Conservation (phyloP, 1,284 basidiomycete genomes). For the Melampsora occidentalis region DNA sequence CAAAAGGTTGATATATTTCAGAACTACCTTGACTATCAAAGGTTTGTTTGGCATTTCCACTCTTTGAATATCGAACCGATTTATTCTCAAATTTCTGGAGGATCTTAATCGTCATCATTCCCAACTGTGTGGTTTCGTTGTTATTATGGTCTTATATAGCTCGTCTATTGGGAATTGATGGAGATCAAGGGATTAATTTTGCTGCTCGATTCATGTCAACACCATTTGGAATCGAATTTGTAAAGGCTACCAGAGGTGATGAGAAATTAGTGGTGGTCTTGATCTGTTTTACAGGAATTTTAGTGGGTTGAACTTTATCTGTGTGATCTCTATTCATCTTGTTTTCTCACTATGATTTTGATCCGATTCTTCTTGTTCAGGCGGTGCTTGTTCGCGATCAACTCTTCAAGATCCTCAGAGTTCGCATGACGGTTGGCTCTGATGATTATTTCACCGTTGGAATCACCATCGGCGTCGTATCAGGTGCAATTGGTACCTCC, state of each 20-base stretch:
- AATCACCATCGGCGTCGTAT: constrained; percentile 26
- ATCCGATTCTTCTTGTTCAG: not conserved
- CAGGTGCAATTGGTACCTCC: constrained; percentile 38
- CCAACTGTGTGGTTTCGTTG: constrained; percentile 25
- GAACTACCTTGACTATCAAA: not conserved
- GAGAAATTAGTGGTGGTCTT: constrained; percentile 30
- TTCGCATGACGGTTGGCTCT: constrained; percentile 16
- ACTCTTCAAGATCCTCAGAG: constrained; percentile 33
- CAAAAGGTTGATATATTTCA: no score
- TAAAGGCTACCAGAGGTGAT: constrained; percentile 32
- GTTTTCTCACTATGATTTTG: no score
- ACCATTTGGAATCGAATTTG: constrained; percentile 37
- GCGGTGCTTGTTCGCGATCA: constrained; percentile 36
- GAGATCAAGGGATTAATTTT: constrained; percentile 30
- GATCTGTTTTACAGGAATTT: constrained; percentile 40
- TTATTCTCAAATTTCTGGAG: constrained; percentile 32
- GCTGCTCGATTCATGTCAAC: constrained; percentile 40
- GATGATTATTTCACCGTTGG: constrained; percentile 43
- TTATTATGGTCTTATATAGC: constrained; percentile 42
- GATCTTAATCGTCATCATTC: constrained; percentile 12
- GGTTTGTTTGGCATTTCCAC: constrained; percentile 34
- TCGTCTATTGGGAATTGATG: constrained; percentile 23
- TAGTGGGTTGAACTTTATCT: constrained; percentile 17
- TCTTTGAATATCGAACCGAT: constrained; percentile 34
- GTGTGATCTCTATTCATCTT: no score